A percentile compares a stretch with the other conserved stretches of the same genome.
Evolutionary conservation across 345 rosid genomes (phyloP).

Genomic region (Salix brachista): DNA sequence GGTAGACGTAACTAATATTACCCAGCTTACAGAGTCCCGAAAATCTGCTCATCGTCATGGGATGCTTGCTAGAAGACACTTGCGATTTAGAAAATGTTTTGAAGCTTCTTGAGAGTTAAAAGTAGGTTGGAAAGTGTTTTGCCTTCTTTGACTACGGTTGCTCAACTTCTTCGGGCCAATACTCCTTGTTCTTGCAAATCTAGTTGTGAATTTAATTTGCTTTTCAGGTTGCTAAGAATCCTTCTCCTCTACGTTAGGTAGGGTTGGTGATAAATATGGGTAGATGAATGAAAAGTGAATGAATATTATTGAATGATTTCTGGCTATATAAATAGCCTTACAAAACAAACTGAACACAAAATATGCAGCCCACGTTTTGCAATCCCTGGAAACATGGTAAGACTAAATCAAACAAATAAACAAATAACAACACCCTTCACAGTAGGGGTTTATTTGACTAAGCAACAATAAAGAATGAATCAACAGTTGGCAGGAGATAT

Average conservation of each 20-base stretch:
- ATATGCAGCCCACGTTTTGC: too few relatives aligned
- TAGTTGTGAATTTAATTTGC: not conserved
- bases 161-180: constrained; percentile 9
- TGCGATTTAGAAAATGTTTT: not conserved
- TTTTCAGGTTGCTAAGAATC: not conserved
- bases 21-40: not conserved
- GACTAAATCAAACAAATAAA: too few relatives aligned
- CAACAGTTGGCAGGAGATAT: constrained; percentile 34
- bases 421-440: too few relatives aligned
- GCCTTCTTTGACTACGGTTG: not conserved
- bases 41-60: constrained; percentile 1
- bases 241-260: constrained; percentile 20
- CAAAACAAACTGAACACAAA: too few relatives aligned
- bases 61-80: constrained; percentile 24
- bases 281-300: too few relatives aligned
- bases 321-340: too few relatives aligned
- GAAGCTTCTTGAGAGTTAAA: not conserved
- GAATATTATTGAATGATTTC: too few relatives aligned
- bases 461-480: too few relatives aligned
- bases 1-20: not conserved
- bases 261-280: too few relatives aligned
- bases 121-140: constrained; percentile 30
- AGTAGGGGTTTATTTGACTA: too few relatives aligned
- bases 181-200: not conserved
- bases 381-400: too few relatives aligned